Conservation (phyloP, 176 grass and related monocot genomes). For the Olyra latifolia region DNA sequence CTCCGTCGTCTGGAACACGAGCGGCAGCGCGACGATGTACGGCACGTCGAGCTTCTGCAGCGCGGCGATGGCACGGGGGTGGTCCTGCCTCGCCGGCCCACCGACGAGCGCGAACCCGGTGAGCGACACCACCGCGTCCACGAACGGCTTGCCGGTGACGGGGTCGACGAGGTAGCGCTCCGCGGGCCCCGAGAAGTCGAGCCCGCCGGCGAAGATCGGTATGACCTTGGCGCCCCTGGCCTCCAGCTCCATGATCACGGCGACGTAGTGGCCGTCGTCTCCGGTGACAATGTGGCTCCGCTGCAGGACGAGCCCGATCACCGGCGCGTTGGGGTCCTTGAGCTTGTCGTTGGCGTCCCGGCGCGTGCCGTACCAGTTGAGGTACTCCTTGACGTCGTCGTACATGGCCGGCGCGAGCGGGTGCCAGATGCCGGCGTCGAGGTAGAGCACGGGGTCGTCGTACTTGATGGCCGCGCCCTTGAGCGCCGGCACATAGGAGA, state of each 20-base stretch:
- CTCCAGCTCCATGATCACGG: constrained; percentile 99
- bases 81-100: constrained; percentile 93
- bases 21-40: constrained; percentile 93
- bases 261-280: constrained; percentile 92
- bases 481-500: constrained; percentile 69
- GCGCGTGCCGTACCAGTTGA: constrained; percentile 94
- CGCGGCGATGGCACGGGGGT: constrained; percentile 83
- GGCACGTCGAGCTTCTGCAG: constrained; percentile 95
- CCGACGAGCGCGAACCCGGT: constrained; percentile 97
- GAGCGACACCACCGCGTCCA: constrained; percentile 83
- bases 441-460: constrained; percentile 83
- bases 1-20: constrained; percentile 98
- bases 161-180: constrained; percentile 79
- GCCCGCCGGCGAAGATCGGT: constrained; percentile 85
- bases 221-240: constrained; percentile 88
- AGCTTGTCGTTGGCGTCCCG: constrained; percentile 57
- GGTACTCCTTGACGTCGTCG: constrained; percentile 95
- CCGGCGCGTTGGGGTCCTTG: constrained; percentile 56
- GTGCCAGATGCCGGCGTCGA: constrained; percentile 96
- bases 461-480: constrained; percentile 64
- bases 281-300: constrained; percentile 98
- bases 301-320: constrained; percentile 84
- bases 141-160: constrained; percentile 73
- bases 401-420: constrained; percentile 90
- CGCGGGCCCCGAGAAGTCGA: constrained; percentile 70